A percentile compares a stretch with the other conserved stretches of the same genome.
These are phyloP conservation scores for Echium plantagineum DNA, from an alignment of 257 asterid genomes.

Conservation along the genomic window DNA sequence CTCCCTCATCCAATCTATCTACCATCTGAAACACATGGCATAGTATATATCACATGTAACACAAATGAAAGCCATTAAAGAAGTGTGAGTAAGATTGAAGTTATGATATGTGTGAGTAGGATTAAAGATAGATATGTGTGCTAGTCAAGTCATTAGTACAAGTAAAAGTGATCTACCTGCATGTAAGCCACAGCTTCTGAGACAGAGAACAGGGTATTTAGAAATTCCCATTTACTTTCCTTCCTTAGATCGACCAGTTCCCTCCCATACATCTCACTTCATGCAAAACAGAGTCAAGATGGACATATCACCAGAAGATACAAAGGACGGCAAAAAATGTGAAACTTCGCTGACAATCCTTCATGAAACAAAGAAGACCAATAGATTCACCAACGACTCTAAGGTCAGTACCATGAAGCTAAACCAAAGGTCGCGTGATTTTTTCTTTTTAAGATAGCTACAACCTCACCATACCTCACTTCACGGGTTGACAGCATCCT, in stretches of 20 bases:
- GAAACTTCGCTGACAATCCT: background rate
- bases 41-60: background rate
- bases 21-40: slow-evolving; percentile 48
- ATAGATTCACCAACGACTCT: background rate
- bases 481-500: slow-evolving; percentile 64
- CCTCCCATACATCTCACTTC: slow-evolving; percentile 84
- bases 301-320: slow-evolving; percentile 10
- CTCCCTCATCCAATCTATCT: slow-evolving; percentile 78
- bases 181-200: slow-evolving; percentile 92
- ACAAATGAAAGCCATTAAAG: background rate
- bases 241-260: slow-evolving; percentile 89
- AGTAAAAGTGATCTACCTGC: slow-evolving; percentile 49
- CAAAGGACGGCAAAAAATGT: slow-evolving; percentile 1
- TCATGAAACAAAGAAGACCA: background rate
- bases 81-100: background rate
- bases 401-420: background rate
- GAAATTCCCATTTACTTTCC: slow-evolving; percentile 80
- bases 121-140: background rate
- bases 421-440: background rate
- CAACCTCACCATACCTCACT: slow-evolving; percentile 46
- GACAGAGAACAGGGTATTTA: slow-evolving; percentile 77
- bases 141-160: background rate
- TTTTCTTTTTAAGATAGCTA: slow-evolving; percentile 3
- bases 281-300: slow-evolving; percentile 22
- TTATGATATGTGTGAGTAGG: background rate